Evolutionary conservation across 768 basidiomycete genomes (phyloP), one percentile per base, ranked within the genome.

Genomic region (Pulveroboletus sp.): DNA sequence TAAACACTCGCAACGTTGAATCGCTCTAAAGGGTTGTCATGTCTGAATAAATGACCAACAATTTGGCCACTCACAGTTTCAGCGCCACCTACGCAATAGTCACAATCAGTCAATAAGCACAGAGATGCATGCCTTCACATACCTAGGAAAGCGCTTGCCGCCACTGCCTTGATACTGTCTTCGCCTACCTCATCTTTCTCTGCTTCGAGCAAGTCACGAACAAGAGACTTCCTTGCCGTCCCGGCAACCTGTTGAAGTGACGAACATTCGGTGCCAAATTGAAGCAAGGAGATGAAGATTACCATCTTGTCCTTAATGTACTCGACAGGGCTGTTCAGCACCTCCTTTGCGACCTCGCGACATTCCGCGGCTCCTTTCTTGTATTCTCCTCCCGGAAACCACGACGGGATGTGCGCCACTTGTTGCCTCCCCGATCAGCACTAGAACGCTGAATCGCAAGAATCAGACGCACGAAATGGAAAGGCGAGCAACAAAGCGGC

Each of bases 321-420:
- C 13, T 56, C 22, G 4, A 63, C 41, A 2, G 64, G 63, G 2
- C 14, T 43, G 9, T 53, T 49, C 8, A 63, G 41, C 10, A 67
- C 44, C 8, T 68, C 63, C 20, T 39, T 16, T 16, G 61, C 64
- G 34, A 64, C 51, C 5, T n/a, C 32, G 36, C 58, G 58, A 20
- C 60, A 59, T 17, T 56, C 52, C 2, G 23, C 37, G 30, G 58
- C 63, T 9, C 12, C 29, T 31, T 41, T 41, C 31, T 64, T 63
- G 54, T 50, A 68, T 20, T n/a, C 22, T 19, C 67, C 61, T 17
- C 71, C 70, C 0, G 67, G 71, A 30, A 70, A 50, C 69, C 69
- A 71, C 2, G 58, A 56, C 0, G 71, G 71, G 23, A 72, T 52
- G 26, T 68, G 24, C 32, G 48, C 44, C 54, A 64, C 62, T 62